Evolutionary conservation across 495 filamentous ascomycete genomes (phyloP).

Genomic region (Daldinia concentrica): DNA sequence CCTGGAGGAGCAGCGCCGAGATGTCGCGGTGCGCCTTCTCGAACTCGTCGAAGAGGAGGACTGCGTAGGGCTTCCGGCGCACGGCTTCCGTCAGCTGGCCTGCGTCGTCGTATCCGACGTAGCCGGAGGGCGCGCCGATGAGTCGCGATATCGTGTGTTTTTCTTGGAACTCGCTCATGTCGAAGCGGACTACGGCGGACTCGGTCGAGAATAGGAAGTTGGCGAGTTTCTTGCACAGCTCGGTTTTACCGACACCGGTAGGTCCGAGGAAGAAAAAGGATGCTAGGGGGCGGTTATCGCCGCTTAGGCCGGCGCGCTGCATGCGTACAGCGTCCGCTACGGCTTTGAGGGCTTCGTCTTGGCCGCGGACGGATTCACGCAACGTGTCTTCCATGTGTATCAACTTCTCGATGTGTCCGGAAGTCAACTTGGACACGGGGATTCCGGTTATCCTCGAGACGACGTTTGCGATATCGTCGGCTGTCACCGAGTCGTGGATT

Average conservation of each 20-base stretch:
- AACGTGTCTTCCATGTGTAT: conserved; percentile 95
- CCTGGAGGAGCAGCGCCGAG: conserved; percentile 90
- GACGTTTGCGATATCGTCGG: conserved; percentile 92
- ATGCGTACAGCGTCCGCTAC: conserved; percentile 93
- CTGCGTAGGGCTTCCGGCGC: conserved; percentile 92
- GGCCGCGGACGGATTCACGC: conserved; percentile 84
- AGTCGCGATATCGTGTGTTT: conserved; percentile 94
- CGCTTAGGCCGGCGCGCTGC: conserved; percentile 90
- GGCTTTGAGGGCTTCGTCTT: conserved; percentile 90
- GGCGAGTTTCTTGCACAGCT: conserved; percentile 95
- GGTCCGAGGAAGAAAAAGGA: conserved; percentile 98
- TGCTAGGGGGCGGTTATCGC: conserved; percentile 89
- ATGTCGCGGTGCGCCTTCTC: conserved; percentile 98
- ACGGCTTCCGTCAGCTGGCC: conserved; percentile 97
- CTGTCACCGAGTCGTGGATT: conserved; percentile 90
- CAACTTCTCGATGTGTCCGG: conserved; percentile 89
- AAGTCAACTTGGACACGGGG: conserved; percentile 87
- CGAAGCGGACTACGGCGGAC: conserved; percentile 87
- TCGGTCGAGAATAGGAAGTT: conserved; percentile 92
- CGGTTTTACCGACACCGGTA: conserved; percentile 96
- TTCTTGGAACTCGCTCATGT: conserved; percentile 98
- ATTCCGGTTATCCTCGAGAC: conserved; percentile 93
- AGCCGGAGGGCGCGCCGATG: conserved; percentile 92
- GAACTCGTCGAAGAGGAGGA: conserved; percentile 95
- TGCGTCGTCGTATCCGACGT: conserved; percentile 96